Base-by-base conservation (phyloP, 1,284 basidiomycete genomes). In the Moniliella sp. region DNA sequence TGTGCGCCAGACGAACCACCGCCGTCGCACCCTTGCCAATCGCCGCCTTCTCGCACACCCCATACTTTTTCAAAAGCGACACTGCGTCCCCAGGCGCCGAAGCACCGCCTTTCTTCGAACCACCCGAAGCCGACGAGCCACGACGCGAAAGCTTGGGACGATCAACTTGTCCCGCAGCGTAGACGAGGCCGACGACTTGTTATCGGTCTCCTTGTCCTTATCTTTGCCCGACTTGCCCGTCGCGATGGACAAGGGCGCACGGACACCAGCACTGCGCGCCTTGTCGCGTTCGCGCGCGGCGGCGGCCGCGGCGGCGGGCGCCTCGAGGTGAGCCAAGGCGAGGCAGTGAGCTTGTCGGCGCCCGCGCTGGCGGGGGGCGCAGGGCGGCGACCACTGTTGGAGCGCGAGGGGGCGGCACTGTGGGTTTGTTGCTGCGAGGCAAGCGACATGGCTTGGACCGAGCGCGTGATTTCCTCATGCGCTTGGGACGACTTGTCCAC, bases 1-100 rank as follows among this genome's bases (percentile, higher is more conserved):
- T 94, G 67, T 97, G 88, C 21, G 86, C 91, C 2, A 97, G 70
- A 27, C 82, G 70, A 25, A 97, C 91, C 34, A 94, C 83, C 21
- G 81, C 84, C 4, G 88, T 97, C 8, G 88, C 91, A 21, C 88
- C 88, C 62, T 88, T 93, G 30, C 88, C 88, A 48, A 97, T 93
- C 5, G 86, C 83, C 11, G 84, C 74, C 64, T 84, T 83, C 64
- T 91, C 83, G 63, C 86, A 94, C 4, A 93, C 76, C 19, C 88
- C 88, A 55, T 97, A 97, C 69, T 94, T 94, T 62, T 88, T 77
- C 33, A 60, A 47, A 28, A 63, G 34, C 12, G 45, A 48, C 4
- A 52, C 45, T 10, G 50, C 50, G 30, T 57, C 52, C 25, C 46
- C 48, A 9, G 42, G 40, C 1, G 37, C 37, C 16, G 43, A 39